Base-by-base conservation (phyloP, 495 filamentous ascomycete genomes). In the Rusavskia elegans region DNA sequence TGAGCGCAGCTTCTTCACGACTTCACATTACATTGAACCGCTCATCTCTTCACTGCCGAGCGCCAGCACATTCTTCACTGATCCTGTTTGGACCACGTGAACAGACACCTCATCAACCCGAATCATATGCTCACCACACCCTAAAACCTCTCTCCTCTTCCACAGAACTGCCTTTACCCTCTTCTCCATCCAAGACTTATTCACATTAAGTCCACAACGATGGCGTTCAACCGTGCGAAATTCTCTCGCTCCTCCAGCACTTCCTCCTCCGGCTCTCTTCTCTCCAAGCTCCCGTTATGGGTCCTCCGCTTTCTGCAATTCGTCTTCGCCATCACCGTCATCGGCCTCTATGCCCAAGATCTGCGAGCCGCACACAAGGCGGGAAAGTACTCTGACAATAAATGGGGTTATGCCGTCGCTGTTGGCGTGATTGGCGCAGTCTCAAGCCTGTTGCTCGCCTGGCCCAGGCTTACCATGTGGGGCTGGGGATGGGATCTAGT, bases 341-440 rank as follows among this genome's bases (percentile, higher is more conserved):
- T 80, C 54, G 87, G 81, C 5, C 79, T 95, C 35, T 95, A 95
- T 63, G 84, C 81, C 51, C 61, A 70, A 35, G 83, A 92, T 59
- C 68, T 93, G 10, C 65, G 77, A 52, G 63, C 73, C 45, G 79
- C 83, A 9, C 64, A 66, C n/a, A 63, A 78, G 36, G 62, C 69
- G 9, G 59, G 69, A 52, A 59, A 69, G 27, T 67, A 75, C 52
- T 62, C 67, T 4, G 73, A 86, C 61, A 66, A 75, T 3, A 82
- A 81, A 73, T 93, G 86, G 85, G 71, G 84, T 27, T 95, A 81
- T 63, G 89, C 87, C 0, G 74, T 79, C 46, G 73, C 84, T 1
- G 72, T 79, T 7, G 84, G 68, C 17, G 73, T 68, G 16, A 66
- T 92, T 27, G 74, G 72, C 2, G 78, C 81, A 8, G 46, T 80